Conservation (phyloP, 768 basidiomycete species). For the Omphalotus guepiniiformis region DNA sequence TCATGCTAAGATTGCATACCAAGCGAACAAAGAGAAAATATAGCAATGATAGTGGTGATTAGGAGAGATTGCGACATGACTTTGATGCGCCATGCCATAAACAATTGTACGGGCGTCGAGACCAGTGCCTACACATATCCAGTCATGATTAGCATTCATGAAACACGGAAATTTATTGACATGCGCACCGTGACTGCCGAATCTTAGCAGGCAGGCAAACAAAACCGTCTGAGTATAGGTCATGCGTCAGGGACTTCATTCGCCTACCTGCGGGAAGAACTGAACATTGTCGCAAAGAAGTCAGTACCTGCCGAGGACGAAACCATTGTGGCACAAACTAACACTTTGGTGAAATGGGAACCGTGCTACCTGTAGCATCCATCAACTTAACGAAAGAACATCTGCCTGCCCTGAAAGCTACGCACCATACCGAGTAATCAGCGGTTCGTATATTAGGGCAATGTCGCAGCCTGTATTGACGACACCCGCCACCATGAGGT, state of each 20-base stretch:
- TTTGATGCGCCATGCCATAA: constrained; percentile 3
- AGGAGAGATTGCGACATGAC: neutral
- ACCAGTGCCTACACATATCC: neutral
- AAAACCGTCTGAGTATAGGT: too few species aligned
- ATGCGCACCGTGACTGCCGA: too few species aligned
- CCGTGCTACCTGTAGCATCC: neutral
- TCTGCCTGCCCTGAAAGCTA: neutral
- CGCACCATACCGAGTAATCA: neutral
- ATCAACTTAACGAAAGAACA: neutral
- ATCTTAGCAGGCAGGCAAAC: too few species aligned
- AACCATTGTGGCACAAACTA: too few species aligned
- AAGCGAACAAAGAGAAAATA: neutral
- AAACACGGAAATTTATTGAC: too few species aligned
- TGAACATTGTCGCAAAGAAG: neutral
- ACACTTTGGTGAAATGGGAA: neutral
- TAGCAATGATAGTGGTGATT: neutral
- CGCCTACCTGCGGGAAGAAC: neutral
- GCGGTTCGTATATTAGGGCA: neutral
- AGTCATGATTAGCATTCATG: too few species aligned
- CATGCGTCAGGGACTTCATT: too few species aligned
- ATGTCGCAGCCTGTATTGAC: neutral
- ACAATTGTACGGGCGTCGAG: neutral
- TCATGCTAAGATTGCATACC: neutral
- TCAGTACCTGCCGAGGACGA: neutral
- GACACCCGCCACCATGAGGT: neutral